phyloP scores from a whole-genome alignment of 2,329 filamentous ascomycete genomes.

The Aspergillus tamarii region DNA sequence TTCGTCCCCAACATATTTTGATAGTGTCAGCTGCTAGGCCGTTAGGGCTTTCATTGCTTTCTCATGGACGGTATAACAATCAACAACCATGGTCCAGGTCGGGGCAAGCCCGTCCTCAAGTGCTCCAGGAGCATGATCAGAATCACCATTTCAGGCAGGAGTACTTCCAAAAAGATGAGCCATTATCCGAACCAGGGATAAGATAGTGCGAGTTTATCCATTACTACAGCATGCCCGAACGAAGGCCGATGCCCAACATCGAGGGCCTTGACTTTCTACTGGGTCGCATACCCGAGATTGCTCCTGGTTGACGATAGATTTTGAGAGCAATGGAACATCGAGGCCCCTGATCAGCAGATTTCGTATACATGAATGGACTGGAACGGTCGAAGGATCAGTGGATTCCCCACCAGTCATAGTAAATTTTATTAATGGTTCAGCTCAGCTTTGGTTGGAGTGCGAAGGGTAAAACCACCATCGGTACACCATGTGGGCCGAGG shows the following conservation, averaged over 20 bases:
- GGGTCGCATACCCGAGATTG: neutral
- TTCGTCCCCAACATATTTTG: neutral
- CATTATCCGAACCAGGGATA: neutral
- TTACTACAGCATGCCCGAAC: neutral
- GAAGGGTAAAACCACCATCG: neutral
- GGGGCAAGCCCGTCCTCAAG: neutral
- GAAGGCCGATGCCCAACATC: neutral
- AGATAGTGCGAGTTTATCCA: neutral
- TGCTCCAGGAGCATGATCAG: neutral
- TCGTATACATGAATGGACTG: neutral
- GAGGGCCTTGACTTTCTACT: neutral
- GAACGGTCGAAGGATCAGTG: neutral
- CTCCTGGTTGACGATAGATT: neutral
- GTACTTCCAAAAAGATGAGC: neutral
- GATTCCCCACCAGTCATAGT: neutral
- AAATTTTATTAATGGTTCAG: neutral
- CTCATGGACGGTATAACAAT: neutral
- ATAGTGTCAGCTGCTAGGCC: neutral
- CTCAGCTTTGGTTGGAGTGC: neutral
- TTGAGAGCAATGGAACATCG: neutral
- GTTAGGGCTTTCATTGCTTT: neutral
- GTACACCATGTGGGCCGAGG: slow-evolving; percentile 1
- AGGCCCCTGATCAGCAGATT: slow-evolving; percentile 1
- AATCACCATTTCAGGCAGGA: neutral
- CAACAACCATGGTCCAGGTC: neutral